These are phyloP conservation scores for Mariannaea elegans DNA, from an alignment of 2,329 filamentous ascomycete species.

Conservation along the genomic window DNA sequence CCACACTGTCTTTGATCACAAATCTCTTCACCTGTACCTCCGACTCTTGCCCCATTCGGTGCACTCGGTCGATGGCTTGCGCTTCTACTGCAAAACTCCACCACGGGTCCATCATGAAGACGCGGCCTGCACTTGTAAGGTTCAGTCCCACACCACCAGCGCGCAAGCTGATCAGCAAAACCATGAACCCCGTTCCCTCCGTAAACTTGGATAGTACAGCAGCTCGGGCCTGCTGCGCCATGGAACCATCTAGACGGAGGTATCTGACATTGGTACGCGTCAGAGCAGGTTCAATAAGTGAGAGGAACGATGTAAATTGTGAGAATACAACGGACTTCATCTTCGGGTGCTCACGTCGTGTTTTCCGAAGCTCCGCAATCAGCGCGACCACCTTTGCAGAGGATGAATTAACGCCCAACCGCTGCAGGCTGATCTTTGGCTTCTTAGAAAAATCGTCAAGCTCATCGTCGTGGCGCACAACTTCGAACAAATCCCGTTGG, in stretches of 20 bases:
- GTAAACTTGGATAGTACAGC: constrained; percentile 80
- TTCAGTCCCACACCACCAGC: constrained; percentile 96
- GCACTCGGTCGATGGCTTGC: constrained; percentile 96
- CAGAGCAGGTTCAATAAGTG: constrained; percentile 87
- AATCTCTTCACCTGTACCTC: constrained; percentile 90
- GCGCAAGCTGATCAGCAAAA: constrained; percentile 84
- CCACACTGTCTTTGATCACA: constrained; percentile 89
- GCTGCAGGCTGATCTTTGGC: constrained; percentile 67
- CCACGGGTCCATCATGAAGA: constrained; percentile 99
- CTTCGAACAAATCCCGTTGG: constrained; percentile 87
- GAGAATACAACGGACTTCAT: constrained; percentile 95
- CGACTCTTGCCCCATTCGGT: constrained; percentile 91
- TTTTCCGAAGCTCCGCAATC: constrained; percentile 74
- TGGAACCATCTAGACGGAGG: constrained; percentile 90
- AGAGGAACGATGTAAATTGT: constrained; percentile 96
- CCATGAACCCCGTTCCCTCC: constrained; percentile 65
- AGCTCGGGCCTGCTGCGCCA: constrained; percentile 85
- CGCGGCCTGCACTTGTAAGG: constrained; percentile 84
- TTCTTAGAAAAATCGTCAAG: constrained; percentile 54
- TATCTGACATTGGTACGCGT: constrained; percentile 75
- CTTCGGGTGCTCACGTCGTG: constrained; percentile 71
- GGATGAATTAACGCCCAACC: constrained; percentile 70
- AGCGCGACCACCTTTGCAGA: constrained; percentile 90
- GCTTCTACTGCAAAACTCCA: constrained; percentile 98
- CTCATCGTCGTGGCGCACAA: constrained; percentile 79